A percentile compares a stretch with the other conserved stretches of the same genome.
These are phyloP conservation scores for Barnettozyma vustinii DNA, from an alignment of 805 yeast species.

Conservation along the genomic window DNA sequence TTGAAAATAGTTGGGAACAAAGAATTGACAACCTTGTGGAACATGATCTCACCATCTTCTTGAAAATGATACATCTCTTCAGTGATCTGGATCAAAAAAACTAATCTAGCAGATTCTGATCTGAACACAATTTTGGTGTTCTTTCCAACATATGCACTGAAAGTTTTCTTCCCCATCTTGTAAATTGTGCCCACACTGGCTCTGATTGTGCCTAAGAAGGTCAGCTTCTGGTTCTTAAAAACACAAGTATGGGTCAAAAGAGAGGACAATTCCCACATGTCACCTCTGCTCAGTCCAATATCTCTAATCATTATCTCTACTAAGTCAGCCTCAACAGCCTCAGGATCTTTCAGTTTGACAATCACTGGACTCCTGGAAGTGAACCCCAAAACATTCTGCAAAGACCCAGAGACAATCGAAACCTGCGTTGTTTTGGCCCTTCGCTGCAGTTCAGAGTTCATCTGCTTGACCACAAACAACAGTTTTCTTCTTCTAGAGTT, in stretches of 20 bases:
- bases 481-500: conserved; percentile 31
- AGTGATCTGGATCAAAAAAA: conserved; percentile 82
- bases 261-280: conserved; percentile 83
- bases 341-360: conserved; percentile 42
- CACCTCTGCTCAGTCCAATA: conserved; percentile 76
- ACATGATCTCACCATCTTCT: conserved; percentile 91
- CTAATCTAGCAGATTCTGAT: conserved; percentile 82
- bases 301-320: conserved; percentile 81
- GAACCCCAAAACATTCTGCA: conserved; percentile 56
- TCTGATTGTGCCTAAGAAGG: conserved; percentile 58
- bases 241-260: conserved; percentile 58
- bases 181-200: conserved; percentile 57
- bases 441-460: conserved; percentile 27
- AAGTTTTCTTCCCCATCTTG: conserved; percentile 59
- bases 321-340: conserved; percentile 66
- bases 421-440: conserved; percentile 35
- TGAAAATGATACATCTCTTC: conserved; percentile 98
- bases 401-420: conserved; percentile 54
- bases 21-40: conserved; percentile 88
- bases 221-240: conserved; percentile 57
- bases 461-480: conserved; percentile 38
- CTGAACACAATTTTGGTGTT: conserved; percentile 80
- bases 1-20: conserved; percentile 84
- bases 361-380: conserved; percentile 63
- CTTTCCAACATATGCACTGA: conserved; percentile 71